Percentiles rank a stretch among this genome's conserved stretches.
These are phyloP conservation scores for Geotrichum histeridarum DNA, from an alignment of 1,139 yeast genomes.

Conservation along the genomic window DNA sequence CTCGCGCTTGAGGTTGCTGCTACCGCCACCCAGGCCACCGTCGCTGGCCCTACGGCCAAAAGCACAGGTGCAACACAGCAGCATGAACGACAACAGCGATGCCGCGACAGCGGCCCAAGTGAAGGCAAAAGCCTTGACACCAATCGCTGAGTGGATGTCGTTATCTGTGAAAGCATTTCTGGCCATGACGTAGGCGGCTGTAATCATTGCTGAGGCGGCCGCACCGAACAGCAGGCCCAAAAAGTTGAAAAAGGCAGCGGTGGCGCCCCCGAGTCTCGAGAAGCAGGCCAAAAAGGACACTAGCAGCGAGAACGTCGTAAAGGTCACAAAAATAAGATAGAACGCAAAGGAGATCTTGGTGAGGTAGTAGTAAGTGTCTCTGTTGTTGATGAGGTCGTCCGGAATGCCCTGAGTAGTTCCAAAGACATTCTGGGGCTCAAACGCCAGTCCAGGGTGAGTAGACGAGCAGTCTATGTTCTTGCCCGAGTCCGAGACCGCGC, in stretches of 20 bases:
- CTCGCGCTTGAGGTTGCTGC: conserved; percentile 9
- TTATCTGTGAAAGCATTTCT: conserved; percentile 49
- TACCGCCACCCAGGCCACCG: conserved; percentile 4
- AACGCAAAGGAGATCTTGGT: conserved; percentile 68
- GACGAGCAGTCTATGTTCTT: conserved; percentile 45
- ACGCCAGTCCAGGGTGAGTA: conserved; percentile 55
- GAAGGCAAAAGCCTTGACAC: conserved; percentile 56
- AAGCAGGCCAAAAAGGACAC: conserved; percentile 38
- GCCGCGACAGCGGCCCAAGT: conserved; percentile 58
- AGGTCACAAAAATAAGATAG: conserved; percentile 54
- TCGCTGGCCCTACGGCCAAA: conserved; percentile 13
- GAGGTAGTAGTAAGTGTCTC: conserved; percentile 54
- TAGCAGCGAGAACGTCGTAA: conserved; percentile 47
- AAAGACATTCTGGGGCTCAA: conserved; percentile 60
- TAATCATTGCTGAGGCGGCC: conserved; percentile 56
- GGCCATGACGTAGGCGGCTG: conserved; percentile 64
- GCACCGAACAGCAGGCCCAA: conserved; percentile 50
- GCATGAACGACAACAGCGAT: conserved; percentile 38
- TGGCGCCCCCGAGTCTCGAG: conserved; percentile 33
- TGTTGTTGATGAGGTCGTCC: conserved; percentile 41
- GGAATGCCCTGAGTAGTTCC: conserved; percentile 47
- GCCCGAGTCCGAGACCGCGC: conserved; percentile 44
- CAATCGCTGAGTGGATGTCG: conserved; percentile 49
- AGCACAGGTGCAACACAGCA: conserved; percentile 35
- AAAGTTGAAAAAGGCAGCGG: conserved; percentile 37